Evolutionary conservation across 306 rosid species (phyloP).

Genomic region (Quercus alba): DNA sequence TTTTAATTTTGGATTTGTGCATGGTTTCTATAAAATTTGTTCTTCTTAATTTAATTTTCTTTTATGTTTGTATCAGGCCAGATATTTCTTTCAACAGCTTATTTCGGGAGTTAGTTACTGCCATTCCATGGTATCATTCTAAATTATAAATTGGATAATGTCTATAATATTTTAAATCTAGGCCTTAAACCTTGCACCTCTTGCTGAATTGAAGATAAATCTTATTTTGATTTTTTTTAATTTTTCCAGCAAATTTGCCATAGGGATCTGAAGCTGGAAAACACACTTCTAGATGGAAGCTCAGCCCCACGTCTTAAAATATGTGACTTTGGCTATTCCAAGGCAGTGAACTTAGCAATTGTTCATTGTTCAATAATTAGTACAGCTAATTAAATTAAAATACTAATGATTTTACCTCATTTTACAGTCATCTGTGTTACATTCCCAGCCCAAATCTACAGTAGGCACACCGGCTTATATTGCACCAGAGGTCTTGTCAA

Average conservation of each 20-base stretch:
- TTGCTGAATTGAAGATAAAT: not conserved
- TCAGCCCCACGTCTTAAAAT: constrained; percentile 87
- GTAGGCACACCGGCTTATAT: constrained; percentile 99
- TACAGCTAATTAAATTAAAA: not conserved
- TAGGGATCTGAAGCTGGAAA: constrained; percentile 97
- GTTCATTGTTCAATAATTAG: not conserved
- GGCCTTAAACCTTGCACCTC: not conserved
- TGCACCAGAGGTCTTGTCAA: constrained; percentile 92
- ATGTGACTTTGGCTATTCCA: constrained; percentile 96
- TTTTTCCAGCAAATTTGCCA: constrained; percentile 86
- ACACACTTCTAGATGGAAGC: constrained; percentile 96
- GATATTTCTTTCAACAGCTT: constrained; percentile 87
- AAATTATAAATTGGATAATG: not conserved
- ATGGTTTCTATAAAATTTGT: not conserved
- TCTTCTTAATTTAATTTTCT: not conserved
- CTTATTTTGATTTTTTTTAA: not conserved
- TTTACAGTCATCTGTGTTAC: constrained; percentile 85
- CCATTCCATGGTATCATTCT: constrained; percentile 72
- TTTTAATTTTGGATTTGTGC: not conserved
- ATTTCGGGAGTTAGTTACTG: constrained; percentile 98
- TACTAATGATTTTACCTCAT: constrained; percentile 6
- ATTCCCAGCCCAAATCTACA: constrained; percentile 97
- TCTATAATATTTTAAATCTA: not conserved
- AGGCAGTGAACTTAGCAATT: constrained; percentile 44
- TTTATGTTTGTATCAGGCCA: constrained; percentile 49